These are phyloP conservation scores for Penicillium paradoxum DNA, from an alignment of 495 filamentous ascomycete genomes.

Conservation along the genomic window DNA sequence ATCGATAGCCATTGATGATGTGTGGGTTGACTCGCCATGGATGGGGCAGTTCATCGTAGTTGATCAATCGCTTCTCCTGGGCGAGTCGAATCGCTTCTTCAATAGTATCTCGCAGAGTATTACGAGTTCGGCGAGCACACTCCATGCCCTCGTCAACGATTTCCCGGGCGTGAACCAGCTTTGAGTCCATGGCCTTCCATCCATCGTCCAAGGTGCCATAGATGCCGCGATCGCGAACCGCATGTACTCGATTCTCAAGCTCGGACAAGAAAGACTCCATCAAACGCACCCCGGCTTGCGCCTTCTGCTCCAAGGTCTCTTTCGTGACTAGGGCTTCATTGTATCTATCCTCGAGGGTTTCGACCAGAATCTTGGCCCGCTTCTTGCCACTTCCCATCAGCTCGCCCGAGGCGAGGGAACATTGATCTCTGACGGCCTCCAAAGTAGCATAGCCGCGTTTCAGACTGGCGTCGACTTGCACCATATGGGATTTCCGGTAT, in stretches of 20 bases:
- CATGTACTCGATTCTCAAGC: slow-evolving; percentile 75
- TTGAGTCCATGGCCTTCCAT: slow-evolving; percentile 67
- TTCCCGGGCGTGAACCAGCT: slow-evolving; percentile 66
- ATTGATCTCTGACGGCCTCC: slow-evolving; percentile 80
- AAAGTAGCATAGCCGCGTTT: slow-evolving; percentile 77
- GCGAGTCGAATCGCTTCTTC: slow-evolving; percentile 75
- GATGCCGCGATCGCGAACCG: slow-evolving; percentile 57
- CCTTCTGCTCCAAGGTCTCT: slow-evolving; percentile 86
- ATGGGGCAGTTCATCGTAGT: slow-evolving; percentile 81
- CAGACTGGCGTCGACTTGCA: slow-evolving; percentile 76
- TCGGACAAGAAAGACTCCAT: slow-evolving; percentile 80
- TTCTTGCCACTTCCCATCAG: slow-evolving; percentile 82
- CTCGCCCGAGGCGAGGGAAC: slow-evolving; percentile 85
- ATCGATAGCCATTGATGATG: slow-evolving; percentile 87
- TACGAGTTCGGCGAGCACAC: slow-evolving; percentile 68
- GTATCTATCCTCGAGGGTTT: slow-evolving; percentile 88
- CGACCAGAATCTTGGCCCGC: slow-evolving; percentile 82
- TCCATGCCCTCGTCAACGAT: slow-evolving; percentile 84
- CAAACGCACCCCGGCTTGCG: slow-evolving; percentile 76
- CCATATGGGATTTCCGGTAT: slow-evolving; percentile 75
- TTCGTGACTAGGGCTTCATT: slow-evolving; percentile 81
- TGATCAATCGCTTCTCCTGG: slow-evolving; percentile 74
- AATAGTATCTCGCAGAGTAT: slow-evolving; percentile 71
- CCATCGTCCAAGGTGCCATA: slow-evolving; percentile 63
- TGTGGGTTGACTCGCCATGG: slow-evolving; percentile 96